A percentile compares a stretch with the other conserved stretches of the same genome.
phyloP scores from a whole-genome alignment of 768 basidiomycete species.

The Strobilomyces dryophilus region DNA sequence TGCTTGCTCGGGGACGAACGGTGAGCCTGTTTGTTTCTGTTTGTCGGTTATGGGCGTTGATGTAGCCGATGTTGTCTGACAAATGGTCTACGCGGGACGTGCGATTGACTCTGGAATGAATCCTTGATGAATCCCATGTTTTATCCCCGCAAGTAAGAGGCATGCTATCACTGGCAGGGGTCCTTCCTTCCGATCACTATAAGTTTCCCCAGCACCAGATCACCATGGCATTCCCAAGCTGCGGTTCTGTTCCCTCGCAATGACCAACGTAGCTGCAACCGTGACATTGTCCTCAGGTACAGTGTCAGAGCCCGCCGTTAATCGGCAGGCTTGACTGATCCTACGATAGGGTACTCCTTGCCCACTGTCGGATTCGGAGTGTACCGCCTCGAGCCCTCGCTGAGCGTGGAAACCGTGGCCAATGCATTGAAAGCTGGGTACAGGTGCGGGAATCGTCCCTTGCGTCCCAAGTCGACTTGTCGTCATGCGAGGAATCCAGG shows the following conservation, averaged over 20 bases:
- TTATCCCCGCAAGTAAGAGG: neutral
- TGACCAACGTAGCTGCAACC: constrained; percentile 5
- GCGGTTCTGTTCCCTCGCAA: neutral
- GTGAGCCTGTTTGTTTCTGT: constrained; percentile 20
- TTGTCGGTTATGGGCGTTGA: constrained; percentile 4
- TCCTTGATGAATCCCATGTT: neutral
- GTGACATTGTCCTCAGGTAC: constrained; percentile 13
- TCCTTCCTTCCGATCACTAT: neutral
- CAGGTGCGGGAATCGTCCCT: constrained; percentile 13
- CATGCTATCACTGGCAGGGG: constrained; percentile 6
- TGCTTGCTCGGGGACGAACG: neutral
- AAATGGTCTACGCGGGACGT: neutral
- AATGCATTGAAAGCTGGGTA: constrained; percentile 24
- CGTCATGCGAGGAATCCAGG: constrained; percentile 3
- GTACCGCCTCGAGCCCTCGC: constrained; percentile 8
- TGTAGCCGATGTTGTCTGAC: neutral
- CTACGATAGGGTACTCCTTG: constrained; percentile 17
- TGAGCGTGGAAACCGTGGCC: constrained; percentile 13
- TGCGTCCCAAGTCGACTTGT: too few relatives aligned
- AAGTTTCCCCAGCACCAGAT: neutral
- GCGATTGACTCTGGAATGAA: neutral
- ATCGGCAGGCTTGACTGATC: neutral
- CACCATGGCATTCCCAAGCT: neutral
- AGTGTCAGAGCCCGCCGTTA: neutral
- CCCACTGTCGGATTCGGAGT: constrained; percentile 29